Evolutionary conservation across 73 alveolate species (phyloP).

Genomic region (Blepharisma japonicum): DNA sequence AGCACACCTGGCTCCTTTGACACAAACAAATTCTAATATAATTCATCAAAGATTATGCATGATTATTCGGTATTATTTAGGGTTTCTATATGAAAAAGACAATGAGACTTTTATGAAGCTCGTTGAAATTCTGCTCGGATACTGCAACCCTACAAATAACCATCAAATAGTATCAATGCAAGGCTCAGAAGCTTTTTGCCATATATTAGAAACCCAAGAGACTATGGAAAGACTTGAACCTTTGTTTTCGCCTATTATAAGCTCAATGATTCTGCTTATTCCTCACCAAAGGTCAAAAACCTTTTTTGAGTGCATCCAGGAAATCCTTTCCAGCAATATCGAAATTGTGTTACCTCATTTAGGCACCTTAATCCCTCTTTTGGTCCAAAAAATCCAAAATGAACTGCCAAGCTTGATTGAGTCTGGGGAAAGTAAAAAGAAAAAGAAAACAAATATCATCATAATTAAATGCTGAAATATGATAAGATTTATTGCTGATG

Average conservation of each 20-base stretch:
- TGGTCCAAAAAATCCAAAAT: slow-evolving; percentile 7
- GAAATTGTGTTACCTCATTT: background rate
- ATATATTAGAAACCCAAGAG: slow-evolving; percentile 24
- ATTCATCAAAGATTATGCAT: background rate
- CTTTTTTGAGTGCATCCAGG: slow-evolving; percentile 23
- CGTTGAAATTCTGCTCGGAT: background rate
- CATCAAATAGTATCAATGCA: background rate
- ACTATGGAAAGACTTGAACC: background rate
- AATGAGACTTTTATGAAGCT: background rate
- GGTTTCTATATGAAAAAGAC: background rate
- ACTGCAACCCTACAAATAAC: background rate
- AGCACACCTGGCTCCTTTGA: background rate
- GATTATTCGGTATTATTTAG: slow-evolving; percentile 15
- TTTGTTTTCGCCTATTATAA: background rate
- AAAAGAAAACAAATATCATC: background rate
- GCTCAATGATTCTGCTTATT: background rate
- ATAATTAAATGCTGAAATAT: slow-evolving; percentile 33
- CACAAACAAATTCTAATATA: background rate
- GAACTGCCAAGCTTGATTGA: background rate
- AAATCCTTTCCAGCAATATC: background rate
- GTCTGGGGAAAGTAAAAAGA: slow-evolving; percentile 3
- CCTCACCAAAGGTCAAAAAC: background rate
- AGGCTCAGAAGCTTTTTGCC: slow-evolving; percentile 23
- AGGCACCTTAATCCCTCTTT: background rate
- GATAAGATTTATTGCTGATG: background rate